Percentiles rank a stretch among this genome's conserved stretches.
phyloP scores from a whole-genome alignment of 305 asterid species.

The Solanum hybrid region DNA sequence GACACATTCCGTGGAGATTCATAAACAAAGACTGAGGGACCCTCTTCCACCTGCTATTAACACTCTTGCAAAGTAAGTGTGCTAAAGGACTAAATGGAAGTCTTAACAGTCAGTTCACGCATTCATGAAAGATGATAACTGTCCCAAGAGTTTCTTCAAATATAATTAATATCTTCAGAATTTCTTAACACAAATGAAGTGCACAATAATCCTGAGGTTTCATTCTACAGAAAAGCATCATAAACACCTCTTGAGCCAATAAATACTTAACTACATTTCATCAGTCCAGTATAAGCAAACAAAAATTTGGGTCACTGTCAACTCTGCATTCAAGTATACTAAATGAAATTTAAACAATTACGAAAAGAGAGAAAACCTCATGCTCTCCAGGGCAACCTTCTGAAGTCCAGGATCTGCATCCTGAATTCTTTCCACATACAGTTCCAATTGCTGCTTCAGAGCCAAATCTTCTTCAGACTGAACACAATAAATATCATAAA shows the following conservation, averaged over 20 bases:
- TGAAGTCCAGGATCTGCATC: conserved; percentile 82
- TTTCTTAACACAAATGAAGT: background rate
- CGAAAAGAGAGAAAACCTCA: conserved; percentile 45
- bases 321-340: background rate
- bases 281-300: background rate
- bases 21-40: background rate
- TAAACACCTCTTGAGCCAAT: background rate
- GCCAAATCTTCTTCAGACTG: conserved; percentile 98
- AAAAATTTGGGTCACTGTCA: background rate
- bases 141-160: background rate
- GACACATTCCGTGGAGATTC: background rate
- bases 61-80: background rate
- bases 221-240: background rate
- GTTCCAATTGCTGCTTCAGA: conserved; percentile 80
- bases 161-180: background rate
- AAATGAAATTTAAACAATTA: background rate
- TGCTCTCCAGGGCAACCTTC: conserved; percentile 82
- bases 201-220: background rate
- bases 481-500: background rate
- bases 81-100: background rate
- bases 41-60: background rate
- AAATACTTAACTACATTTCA: background rate
- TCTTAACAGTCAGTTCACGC: background rate
- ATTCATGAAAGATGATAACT: background rate
- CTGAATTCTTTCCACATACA: conserved; percentile 85